phyloP scores from a whole-genome alignment of 2,329 filamentous ascomycete species.

The Fonsecaea erecta region DNA sequence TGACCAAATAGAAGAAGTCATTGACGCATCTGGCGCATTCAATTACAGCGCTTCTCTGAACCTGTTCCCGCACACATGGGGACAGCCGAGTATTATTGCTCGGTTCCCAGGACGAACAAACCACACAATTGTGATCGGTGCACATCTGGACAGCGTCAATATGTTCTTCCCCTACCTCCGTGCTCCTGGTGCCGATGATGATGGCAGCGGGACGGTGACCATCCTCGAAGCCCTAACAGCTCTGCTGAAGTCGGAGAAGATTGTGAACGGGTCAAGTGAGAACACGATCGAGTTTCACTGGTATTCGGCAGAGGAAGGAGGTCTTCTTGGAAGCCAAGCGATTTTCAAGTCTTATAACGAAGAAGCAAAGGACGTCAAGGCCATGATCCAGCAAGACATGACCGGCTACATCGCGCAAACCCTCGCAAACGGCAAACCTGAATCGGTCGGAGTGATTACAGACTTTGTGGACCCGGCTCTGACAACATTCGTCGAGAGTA shows the following conservation, averaged over 20 bases:
- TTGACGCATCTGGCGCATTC: constrained; percentile 72
- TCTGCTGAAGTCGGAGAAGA: constrained; percentile 72
- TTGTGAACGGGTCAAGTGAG: constrained; percentile 70
- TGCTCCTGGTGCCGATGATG: constrained; percentile 93
- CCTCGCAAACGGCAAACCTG: constrained; percentile 76
- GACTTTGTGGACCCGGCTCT: constrained; percentile 84
- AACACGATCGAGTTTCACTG: constrained; percentile 97
- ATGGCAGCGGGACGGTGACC: constrained; percentile 89
- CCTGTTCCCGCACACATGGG: constrained; percentile 82
- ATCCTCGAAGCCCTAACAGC: constrained; percentile 89
- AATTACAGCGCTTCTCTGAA: constrained; percentile 69
- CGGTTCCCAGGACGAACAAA: constrained; percentile 85
- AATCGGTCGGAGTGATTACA: constrained; percentile 89
- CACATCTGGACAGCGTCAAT: constrained; percentile 95
- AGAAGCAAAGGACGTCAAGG: constrained; percentile 75
- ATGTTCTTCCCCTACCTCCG: constrained; percentile 82
- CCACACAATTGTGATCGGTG: constrained; percentile 84
- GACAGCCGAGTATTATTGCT: constrained; percentile 87
- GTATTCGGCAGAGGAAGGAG: constrained; percentile 90
- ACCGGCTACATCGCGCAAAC: constrained; percentile 86
- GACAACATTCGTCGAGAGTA: constrained; percentile 87
- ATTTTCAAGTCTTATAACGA: constrained; percentile 84
- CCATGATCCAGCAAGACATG: constrained; percentile 99
- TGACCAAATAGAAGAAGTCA: constrained; percentile 71
- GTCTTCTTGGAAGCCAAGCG: constrained; percentile 83